Percentiles rank a stretch among this genome's conserved stretches.
phyloP scores from a whole-genome alignment of 2,329 filamentous ascomycete species.

The Colletotrichum gloeosporioides region DNA sequence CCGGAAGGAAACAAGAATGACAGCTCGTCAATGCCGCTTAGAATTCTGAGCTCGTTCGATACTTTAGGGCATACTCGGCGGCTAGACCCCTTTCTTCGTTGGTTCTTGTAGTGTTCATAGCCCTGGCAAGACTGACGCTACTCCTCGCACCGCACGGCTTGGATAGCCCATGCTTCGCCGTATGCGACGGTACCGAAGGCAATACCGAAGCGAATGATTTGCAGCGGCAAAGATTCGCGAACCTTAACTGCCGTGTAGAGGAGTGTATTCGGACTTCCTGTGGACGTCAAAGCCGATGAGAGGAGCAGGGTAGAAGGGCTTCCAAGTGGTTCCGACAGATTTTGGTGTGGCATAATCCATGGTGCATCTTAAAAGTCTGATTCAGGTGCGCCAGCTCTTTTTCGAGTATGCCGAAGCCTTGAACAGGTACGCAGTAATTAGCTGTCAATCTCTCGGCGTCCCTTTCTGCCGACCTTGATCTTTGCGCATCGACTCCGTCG shows the following conservation, averaged over 20 bases:
- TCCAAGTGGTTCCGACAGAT: not conserved
- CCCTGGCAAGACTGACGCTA: not conserved
- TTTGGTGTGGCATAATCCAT: not conserved
- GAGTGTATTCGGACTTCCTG: not conserved
- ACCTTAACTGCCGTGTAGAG: fast-evolving
- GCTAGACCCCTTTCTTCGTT: not conserved
- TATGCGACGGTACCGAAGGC: not conserved
- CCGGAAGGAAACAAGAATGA: not conserved
- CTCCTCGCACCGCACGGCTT: not conserved
- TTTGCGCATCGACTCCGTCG: not conserved
- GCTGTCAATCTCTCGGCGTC: not conserved
- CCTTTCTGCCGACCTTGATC: not conserved
- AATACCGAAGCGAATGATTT: not conserved
- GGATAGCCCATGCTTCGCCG: not conserved
- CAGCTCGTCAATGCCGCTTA: not conserved
- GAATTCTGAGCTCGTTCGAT: fast-evolving
- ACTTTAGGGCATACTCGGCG: not conserved
- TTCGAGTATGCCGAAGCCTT: not conserved
- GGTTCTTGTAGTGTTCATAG: not conserved
- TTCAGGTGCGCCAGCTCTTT: not conserved
- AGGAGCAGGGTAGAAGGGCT: not conserved
- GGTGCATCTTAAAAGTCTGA: not conserved
- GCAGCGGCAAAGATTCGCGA: not conserved
- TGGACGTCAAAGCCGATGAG: not conserved
- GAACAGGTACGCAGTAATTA: not conserved